Evolutionary conservation across 805 yeast genomes (phyloP).

Genomic region (Myxozyma melibiosi): DNA sequence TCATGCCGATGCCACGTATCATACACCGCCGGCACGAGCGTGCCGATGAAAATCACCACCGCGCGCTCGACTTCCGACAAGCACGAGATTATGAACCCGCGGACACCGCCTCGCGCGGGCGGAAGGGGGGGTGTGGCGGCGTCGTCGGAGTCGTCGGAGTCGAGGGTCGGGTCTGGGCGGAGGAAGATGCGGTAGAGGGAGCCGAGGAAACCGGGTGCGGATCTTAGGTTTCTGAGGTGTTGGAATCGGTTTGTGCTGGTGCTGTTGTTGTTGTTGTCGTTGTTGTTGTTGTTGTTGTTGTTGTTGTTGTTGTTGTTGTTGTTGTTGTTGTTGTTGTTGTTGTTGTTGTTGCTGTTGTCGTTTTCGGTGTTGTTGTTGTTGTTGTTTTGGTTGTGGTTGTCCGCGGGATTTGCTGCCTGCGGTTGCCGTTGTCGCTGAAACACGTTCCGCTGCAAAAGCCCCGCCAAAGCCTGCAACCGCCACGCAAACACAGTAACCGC

Average conservation of each 20-base stretch:
- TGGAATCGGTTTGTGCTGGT: not conserved
- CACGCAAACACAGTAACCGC: slow-evolving; percentile 21
- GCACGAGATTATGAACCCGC: not conserved
- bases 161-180: too few relatives aligned
- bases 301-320: slow-evolving; percentile 1
- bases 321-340: not conserved
- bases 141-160: too few relatives aligned
- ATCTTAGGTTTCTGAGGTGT: too few relatives aligned
- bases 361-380: slow-evolving; percentile 1
- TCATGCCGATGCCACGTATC: slow-evolving; percentile 34
- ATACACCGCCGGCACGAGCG: slow-evolving; percentile 33
- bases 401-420: not conserved
- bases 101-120: not conserved
- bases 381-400: slow-evolving; percentile 2
- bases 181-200: too few relatives aligned
- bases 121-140: too few relatives aligned
- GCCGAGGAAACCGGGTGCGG: too few relatives aligned
- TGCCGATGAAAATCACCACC: slow-evolving; percentile 31
- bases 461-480: slow-evolving; percentile 12
- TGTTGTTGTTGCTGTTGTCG: not conserved
- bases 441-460: too few relatives aligned
- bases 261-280: not conserved
- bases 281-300: slow-evolving; percentile 1
- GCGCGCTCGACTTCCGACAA: slow-evolving; percentile 17
- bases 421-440: not conserved